phyloP scores from a whole-genome alignment of 805 yeast species.

The Candida argentea region DNA sequence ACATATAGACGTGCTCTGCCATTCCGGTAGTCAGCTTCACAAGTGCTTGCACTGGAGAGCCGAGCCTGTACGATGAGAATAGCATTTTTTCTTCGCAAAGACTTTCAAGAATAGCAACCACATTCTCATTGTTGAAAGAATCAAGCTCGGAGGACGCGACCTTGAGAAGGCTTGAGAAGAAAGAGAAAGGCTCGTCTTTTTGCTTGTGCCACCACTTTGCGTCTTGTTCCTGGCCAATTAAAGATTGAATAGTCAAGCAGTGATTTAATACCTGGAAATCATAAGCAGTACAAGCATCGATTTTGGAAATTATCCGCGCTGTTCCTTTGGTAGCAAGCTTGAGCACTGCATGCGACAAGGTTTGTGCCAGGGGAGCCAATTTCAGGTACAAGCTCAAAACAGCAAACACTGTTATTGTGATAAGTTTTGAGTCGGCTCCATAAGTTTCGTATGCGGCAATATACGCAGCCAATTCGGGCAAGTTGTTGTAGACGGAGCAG shows the following conservation, averaged over 20 bases:
- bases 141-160: constrained; percentile 16
- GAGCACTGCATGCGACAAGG: constrained; percentile 11
- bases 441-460: constrained; percentile 29
- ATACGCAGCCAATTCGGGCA: constrained; percentile 45
- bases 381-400: constrained; percentile 31
- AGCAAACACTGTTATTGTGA: constrained; percentile 38
- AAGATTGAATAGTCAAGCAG: constrained; percentile 45
- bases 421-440: constrained; percentile 22
- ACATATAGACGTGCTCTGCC: constrained; percentile 37
- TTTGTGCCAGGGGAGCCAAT: constrained; percentile 19
- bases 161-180: constrained; percentile 58
- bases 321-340: constrained; percentile 11
- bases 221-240: constrained; percentile 31
- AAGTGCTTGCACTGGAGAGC: constrained; percentile 47
- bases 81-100: constrained; percentile 43
- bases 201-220: constrained; percentile 74
- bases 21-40: constrained; percentile 10
- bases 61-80: constrained; percentile 40
- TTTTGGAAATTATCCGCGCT: constrained; percentile 8
- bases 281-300: constrained; percentile 25
- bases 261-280: constrained; percentile 52
- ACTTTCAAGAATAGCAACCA: constrained; percentile 37
- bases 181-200: constrained; percentile 32
- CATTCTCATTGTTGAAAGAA: constrained; percentile 5
- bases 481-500: constrained; percentile 15